These are phyloP conservation scores for Candida endomychidarum DNA, from an alignment of 805 yeast genomes.

Conservation along the genomic window DNA sequence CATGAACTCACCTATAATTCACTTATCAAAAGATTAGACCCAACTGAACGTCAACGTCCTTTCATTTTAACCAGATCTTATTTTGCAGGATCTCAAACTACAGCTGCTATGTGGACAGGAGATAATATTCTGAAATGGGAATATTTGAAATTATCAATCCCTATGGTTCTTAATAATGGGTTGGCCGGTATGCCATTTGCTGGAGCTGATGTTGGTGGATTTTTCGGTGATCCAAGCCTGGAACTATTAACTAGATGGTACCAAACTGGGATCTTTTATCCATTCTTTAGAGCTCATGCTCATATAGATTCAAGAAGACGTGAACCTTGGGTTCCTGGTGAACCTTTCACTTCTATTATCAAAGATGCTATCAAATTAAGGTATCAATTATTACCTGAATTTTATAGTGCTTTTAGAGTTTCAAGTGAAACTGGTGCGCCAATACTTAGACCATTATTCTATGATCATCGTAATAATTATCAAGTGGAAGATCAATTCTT, in stretches of 20 bases:
- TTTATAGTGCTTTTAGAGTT: slow-evolving; percentile 76
- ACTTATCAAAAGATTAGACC: slow-evolving; percentile 48
- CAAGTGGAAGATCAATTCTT: slow-evolving; percentile 81
- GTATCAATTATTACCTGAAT: slow-evolving; percentile 71
- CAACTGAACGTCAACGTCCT: slow-evolving; percentile 60
- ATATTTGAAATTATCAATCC: slow-evolving; percentile 72
- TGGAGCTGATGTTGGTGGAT: slow-evolving; percentile 98
- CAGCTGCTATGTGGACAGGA: slow-evolving; percentile 97
- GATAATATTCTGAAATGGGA: slow-evolving; percentile 95
- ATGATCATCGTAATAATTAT: slow-evolving; percentile 52
- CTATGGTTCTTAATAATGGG: slow-evolving; percentile 83
- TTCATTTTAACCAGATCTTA: slow-evolving; percentile 84
- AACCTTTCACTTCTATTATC: slow-evolving; percentile 64
- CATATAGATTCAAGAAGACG: slow-evolving; percentile 91
- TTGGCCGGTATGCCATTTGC: slow-evolving; percentile 86
- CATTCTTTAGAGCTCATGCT: slow-evolving; percentile 95
- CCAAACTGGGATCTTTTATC: slow-evolving; percentile 94
- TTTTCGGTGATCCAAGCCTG: slow-evolving; percentile 82
- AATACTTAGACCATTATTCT: slow-evolving; percentile 66
- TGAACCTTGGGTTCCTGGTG: slow-evolving; percentile 88
- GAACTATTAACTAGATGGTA: slow-evolving; percentile 92
- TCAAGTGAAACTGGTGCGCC: slow-evolving; percentile 65
- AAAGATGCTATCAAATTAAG: slow-evolving; percentile 72
- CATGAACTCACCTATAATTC: slow-evolving; percentile 80
- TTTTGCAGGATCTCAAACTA: slow-evolving; percentile 87